Percentiles rank a stretch among this genome's conserved stretches.
Evolutionary conservation across 306 rosid species (phyloP).

Genomic region (Clitoria ternatea): DNA sequence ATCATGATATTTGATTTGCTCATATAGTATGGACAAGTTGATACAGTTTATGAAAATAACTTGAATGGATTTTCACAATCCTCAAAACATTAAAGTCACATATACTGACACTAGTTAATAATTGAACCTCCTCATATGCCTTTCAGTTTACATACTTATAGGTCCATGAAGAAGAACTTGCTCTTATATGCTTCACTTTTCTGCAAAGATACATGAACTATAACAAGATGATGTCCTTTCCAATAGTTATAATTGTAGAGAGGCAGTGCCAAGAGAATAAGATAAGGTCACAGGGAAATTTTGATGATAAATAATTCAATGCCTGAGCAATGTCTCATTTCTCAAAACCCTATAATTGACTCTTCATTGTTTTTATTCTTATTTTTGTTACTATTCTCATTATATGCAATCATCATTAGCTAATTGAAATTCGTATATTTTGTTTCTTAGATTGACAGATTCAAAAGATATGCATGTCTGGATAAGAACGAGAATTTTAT

Average conservation of each 20-base stretch:
- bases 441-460: not conserved
- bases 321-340: not conserved
- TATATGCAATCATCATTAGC: not conserved
- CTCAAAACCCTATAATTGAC: conserved; percentile 21
- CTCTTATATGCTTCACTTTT: conserved; percentile 8
- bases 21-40: not conserved
- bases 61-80: not conserved
- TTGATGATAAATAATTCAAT: not conserved
- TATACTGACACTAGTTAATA: conserved; percentile 17
- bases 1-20: conserved; percentile 6
- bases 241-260: not conserved
- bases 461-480: not conserved
- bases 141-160: not conserved
- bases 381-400: not conserved
- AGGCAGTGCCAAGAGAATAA: conserved; percentile 8
- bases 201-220: conserved; percentile 21
- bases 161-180: not conserved
- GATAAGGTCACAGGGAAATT: conserved; percentile 1
- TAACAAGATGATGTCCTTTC: not conserved
- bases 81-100: conserved; percentile 3
- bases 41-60: not conserved
- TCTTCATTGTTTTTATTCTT: not conserved
- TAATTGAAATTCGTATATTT: not conserved
- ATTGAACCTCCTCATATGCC: conserved; percentile 11
- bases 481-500: not conserved